phyloP scores from a whole-genome alignment of 2,329 filamentous ascomycete species.

The Fusarium veterinarium region DNA sequence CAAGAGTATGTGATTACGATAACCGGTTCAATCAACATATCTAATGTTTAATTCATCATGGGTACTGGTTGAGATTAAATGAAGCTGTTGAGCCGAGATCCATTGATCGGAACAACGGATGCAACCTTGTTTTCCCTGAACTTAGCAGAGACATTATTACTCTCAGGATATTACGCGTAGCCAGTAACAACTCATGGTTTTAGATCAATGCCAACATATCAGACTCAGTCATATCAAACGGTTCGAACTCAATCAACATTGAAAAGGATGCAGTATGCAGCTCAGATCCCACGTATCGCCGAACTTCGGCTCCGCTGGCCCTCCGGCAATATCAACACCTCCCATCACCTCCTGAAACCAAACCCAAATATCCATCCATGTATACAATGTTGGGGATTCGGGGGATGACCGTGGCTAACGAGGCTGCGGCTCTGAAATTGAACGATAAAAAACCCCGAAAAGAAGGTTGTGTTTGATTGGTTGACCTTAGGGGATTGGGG shows the following conservation, averaged over 20 bases:
- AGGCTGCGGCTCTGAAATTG: slow-evolving; percentile 41
- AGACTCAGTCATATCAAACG: background rate
- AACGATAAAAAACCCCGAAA: slow-evolving; percentile 4
- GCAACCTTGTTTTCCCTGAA: slow-evolving; percentile 9
- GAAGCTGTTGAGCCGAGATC: slow-evolving; percentile 22
- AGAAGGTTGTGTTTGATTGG: slow-evolving; percentile 27
- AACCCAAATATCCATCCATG: background rate
- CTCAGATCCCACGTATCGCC: slow-evolving; percentile 6
- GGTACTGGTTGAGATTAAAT: slow-evolving; percentile 19
- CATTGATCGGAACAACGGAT: slow-evolving; percentile 14
- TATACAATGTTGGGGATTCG: slow-evolving; percentile 44
- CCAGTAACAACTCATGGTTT: background rate
- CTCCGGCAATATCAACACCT: background rate
- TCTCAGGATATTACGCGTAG: background rate
- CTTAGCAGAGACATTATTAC: background rate
- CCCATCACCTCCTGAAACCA: background rate
- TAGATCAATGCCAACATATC: background rate
- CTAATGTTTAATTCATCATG: background rate
- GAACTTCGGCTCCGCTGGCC: slow-evolving; percentile 21
- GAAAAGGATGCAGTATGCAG: background rate
- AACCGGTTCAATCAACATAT: background rate
- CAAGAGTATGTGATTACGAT: background rate
- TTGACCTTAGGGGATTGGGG: slow-evolving; percentile 31
- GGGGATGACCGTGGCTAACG: slow-evolving; percentile 37
- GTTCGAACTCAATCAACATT: background rate